phyloP scores from a whole-genome alignment of 306 rosid species.

The Fagus crenata region DNA sequence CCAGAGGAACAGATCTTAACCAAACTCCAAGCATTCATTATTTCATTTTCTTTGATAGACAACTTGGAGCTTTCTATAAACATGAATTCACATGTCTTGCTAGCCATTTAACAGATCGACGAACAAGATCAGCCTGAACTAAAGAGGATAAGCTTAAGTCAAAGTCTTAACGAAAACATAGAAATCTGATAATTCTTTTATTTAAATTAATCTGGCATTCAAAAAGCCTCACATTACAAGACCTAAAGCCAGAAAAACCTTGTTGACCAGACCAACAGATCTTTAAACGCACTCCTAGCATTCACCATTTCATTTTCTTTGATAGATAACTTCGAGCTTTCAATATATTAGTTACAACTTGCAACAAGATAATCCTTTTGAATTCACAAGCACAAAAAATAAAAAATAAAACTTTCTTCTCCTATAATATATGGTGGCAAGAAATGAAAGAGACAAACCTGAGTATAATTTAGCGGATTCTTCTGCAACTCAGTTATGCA shows the following conservation, averaged over 20 bases:
- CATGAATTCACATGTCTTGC: too few relatives aligned
- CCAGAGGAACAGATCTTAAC: slow-evolving; percentile 2
- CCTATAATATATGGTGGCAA: neutral
- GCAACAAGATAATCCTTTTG: neutral
- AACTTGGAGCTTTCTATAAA: too few relatives aligned
- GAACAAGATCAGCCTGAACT: neutral
- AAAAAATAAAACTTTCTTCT: neutral
- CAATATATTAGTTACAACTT: neutral
- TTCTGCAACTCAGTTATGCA: slow-evolving; percentile 81
- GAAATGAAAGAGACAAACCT: slow-evolving; percentile 47
- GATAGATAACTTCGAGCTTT: neutral
- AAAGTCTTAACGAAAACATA: neutral
- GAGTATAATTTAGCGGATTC: slow-evolving; percentile 82
- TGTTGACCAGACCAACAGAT: neutral
- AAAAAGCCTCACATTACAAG: neutral
- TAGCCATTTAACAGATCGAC: neutral
- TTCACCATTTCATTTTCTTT: neutral
- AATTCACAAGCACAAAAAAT: neutral
- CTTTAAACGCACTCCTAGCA: neutral
- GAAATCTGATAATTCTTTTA: neutral
- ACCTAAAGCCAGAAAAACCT: neutral
- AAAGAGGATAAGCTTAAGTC: neutral
- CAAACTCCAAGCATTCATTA: neutral
- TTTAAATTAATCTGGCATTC: neutral
- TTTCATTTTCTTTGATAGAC: neutral